phyloP scores from a whole-genome alignment of 495 filamentous ascomycete genomes.

The Rostrohypoxylon terebratum region DNA sequence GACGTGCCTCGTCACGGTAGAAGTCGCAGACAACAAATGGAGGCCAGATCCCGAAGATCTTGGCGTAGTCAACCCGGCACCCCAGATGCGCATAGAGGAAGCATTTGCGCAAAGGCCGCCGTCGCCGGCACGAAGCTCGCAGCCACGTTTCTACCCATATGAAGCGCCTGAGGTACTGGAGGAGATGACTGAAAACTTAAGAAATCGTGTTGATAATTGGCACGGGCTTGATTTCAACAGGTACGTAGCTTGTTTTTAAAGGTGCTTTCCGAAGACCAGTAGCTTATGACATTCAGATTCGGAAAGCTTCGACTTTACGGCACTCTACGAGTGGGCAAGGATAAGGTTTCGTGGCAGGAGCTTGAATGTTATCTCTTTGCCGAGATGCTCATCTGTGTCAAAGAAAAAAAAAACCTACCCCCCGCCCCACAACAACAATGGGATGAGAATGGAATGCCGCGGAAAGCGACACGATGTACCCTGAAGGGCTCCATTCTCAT shows the following conservation, averaged over 20 bases:
- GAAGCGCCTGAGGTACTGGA: slow-evolving; percentile 77
- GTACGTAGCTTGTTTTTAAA: slow-evolving; percentile 56
- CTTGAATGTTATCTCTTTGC: slow-evolving; percentile 96
- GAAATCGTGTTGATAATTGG: slow-evolving; percentile 94
- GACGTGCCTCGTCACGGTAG: slow-evolving; percentile 93
- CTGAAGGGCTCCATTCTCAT: slow-evolving; percentile 98
- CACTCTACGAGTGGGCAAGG: slow-evolving; percentile 93
- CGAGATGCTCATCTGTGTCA: slow-evolving; percentile 99
- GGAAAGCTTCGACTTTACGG: slow-evolving; percentile 94
- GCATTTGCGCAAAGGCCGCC: slow-evolving; percentile 58
- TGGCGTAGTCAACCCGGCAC: slow-evolving; percentile 66
- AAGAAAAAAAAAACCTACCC: slow-evolving; percentile 82
- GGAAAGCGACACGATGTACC: slow-evolving; percentile 80
- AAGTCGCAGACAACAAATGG: slow-evolving; percentile 95
- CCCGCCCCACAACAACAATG: slow-evolving; percentile 64
- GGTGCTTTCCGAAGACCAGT: neutral
- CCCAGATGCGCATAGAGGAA: slow-evolving; percentile 61
- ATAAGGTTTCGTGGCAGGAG: slow-evolving; percentile 97
- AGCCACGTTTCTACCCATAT: slow-evolving; percentile 68
- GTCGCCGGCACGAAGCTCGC: slow-evolving; percentile 62
- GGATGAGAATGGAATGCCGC: slow-evolving; percentile 70
- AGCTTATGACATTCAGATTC: slow-evolving; percentile 68
- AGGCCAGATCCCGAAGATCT: slow-evolving; percentile 86
- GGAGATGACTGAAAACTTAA: slow-evolving; percentile 87
- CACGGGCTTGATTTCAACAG: slow-evolving; percentile 95